Conservation (phyloP, 257 asterid species). For the Knoxia roxburghii region DNA sequence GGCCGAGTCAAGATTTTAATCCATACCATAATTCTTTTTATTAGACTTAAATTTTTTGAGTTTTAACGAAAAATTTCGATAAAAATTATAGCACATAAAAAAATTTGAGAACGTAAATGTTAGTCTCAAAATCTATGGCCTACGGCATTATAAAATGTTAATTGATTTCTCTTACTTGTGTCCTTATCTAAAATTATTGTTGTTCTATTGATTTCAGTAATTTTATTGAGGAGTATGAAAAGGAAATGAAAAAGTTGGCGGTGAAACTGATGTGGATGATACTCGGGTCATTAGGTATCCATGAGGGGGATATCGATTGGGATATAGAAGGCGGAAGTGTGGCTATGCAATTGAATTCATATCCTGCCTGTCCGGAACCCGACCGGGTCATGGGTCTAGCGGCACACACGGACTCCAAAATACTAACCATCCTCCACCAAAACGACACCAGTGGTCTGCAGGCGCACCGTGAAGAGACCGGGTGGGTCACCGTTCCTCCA, state of each 20-base stretch:
- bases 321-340: constrained; percentile 47
- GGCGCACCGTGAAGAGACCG: constrained; percentile 45
- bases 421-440: constrained; percentile 86
- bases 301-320: constrained; percentile 59
- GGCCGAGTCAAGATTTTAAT: no score
- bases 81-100: no score
- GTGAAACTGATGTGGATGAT: constrained; percentile 63
- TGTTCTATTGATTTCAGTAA: constrained; percentile 46
- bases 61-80: no score
- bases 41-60: no score
- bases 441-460: constrained; percentile 76
- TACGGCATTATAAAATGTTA: no score
- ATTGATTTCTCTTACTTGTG: neutral
- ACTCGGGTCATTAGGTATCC: constrained; percentile 62
- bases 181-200: neutral
- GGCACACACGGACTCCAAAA: constrained; percentile 84
- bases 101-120: no score
- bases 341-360: constrained; percentile 68
- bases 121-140: no score
- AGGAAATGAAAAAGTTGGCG: constrained; percentile 55
- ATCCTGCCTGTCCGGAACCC: constrained; percentile 96
- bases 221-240: constrained; percentile 50
- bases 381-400: constrained; percentile 97
- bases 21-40: no score
- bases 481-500: constrained; percentile 76